Evolutionary conservation across 2,329 filamentous ascomycete genomes (phyloP).

Genomic region (Aspergillus chevalieri): DNA sequence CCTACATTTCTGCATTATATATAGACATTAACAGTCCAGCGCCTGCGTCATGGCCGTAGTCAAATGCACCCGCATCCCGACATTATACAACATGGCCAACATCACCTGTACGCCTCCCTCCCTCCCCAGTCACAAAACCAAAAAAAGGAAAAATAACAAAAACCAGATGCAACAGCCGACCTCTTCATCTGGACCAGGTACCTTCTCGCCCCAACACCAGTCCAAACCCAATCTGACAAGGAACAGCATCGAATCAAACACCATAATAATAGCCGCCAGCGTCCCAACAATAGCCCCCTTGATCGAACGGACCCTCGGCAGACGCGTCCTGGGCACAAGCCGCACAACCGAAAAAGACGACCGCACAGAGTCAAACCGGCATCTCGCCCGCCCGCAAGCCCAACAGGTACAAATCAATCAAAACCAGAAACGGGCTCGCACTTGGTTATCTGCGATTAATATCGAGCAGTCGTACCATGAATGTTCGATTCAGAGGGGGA

Average conservation of each 20-base stretch:
- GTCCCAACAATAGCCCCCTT: background rate
- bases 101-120: background rate
- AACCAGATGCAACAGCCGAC: background rate
- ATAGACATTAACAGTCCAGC: background rate
- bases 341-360: background rate
- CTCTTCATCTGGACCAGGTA: background rate
- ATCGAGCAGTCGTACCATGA: background rate
- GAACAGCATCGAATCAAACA: background rate
- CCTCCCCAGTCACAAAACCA: background rate
- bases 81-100: background rate
- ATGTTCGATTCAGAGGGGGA: background rate
- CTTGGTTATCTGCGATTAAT: background rate
- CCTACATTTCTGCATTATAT: background rate
- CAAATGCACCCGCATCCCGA: background rate
- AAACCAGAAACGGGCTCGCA: background rate
- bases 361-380: background rate
- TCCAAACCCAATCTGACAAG: background rate
- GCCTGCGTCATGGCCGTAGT: background rate
- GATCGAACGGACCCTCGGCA: background rate
- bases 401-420: background rate
- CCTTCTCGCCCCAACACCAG: background rate
- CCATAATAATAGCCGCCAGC: background rate
- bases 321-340: background rate
- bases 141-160: background rate
- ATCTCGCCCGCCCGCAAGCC: no score